Evolutionary conservation across 2,329 filamentous ascomycete genomes (phyloP).

Genomic region (Plectosphaerella sp.): DNA sequence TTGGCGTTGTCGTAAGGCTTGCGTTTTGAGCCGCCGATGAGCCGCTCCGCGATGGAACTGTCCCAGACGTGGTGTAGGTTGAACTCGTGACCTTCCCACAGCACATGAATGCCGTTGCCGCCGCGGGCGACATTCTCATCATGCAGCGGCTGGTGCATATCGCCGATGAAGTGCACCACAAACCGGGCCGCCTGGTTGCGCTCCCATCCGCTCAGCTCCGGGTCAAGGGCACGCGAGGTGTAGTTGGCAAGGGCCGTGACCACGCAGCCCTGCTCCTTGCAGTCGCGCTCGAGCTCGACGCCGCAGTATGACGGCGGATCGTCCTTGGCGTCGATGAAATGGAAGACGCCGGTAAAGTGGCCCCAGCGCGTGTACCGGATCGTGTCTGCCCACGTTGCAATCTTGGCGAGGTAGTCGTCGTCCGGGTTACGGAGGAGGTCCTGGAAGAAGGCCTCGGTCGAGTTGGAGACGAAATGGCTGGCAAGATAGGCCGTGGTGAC

Average conservation of each 20-base stretch:
- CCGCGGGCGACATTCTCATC: slow-evolving; percentile 59
- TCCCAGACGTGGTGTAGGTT: slow-evolving; percentile 76
- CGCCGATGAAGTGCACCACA: slow-evolving; percentile 63
- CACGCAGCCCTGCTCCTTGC: slow-evolving; percentile 57
- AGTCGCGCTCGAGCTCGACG: slow-evolving; percentile 57
- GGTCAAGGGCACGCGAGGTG: slow-evolving; percentile 49
- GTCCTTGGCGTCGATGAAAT: slow-evolving; percentile 68
- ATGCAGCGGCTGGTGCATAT: slow-evolving; percentile 67
- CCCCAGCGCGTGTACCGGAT: slow-evolving; percentile 60
- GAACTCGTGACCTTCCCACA: slow-evolving; percentile 49
- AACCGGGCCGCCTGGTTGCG: slow-evolving; percentile 61
- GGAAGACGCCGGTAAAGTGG: slow-evolving; percentile 56
- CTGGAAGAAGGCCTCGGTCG: slow-evolving; percentile 54
- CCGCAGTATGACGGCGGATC: slow-evolving; percentile 52
- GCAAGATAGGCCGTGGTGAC: slow-evolving; percentile 63
- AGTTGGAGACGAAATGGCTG: slow-evolving; percentile 51
- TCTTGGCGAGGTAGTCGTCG: slow-evolving; percentile 54
- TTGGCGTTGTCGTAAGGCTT: slow-evolving; percentile 45
- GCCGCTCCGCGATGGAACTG: slow-evolving; percentile 61
- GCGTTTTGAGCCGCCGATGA: slow-evolving; percentile 51
- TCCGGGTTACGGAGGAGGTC: slow-evolving; percentile 49
- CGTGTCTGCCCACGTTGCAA: slow-evolving; percentile 65
- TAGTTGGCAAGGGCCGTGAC: slow-evolving; percentile 58
- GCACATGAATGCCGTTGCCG: slow-evolving; percentile 64
- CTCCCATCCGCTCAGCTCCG: slow-evolving; percentile 35